Evolutionary conservation across 2,329 filamentous ascomycete species (phyloP), one percentile per base, ranked within the genome.

Genomic region (Scedosporium dehoogii): DNA sequence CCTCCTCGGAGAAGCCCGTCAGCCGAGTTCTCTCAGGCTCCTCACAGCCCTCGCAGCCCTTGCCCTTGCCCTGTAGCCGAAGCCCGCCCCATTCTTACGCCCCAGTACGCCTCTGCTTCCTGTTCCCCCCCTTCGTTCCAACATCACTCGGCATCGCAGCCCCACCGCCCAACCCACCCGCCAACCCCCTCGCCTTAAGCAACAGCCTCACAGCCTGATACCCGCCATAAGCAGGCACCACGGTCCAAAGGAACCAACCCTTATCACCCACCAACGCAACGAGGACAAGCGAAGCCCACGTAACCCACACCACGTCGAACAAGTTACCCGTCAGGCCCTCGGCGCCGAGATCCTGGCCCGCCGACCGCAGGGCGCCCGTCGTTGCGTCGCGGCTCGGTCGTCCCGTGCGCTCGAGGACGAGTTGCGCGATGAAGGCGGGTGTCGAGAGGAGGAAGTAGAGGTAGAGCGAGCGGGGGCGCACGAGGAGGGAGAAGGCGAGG

Each of bases 221-320:
- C 44, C 74, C 70, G 9, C 81, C 82, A 66, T 82, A 85, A 44
- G 79, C 81, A 5, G 83, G 83, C 3, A 85, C 77, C 23, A 80
- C 70, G 16, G 75, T 70, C 81, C 81, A 85, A 10, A 85, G 68
- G 21, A 83, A 71, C 82, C 82, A 85, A 14, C 77, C 90, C 78
- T 88, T 88, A 73, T 97, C 92, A 3, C 94, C 94, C 58, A 93
- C 83, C 29, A 96, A 66, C 16, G 88, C 82, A 14, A 88, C 92
- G n/a, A 88, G 74, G 7, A 87, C 75, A 48, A 91, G 78, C 61
- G 87, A 89, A 10, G 85, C 86, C 87, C 92, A 97, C 0, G 92
- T 97, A 78, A 96, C 91, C 84, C 96, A 97, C 61, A 96, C 79
- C 59, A 96, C 85, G 76, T 99, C 94, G 83, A 96, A 99, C 89